Evolutionary conservation across 306 rosid genomes (phyloP), one percentile per base, ranked within the genome.

Genomic region (Vigna reflexopilosa): DNA sequence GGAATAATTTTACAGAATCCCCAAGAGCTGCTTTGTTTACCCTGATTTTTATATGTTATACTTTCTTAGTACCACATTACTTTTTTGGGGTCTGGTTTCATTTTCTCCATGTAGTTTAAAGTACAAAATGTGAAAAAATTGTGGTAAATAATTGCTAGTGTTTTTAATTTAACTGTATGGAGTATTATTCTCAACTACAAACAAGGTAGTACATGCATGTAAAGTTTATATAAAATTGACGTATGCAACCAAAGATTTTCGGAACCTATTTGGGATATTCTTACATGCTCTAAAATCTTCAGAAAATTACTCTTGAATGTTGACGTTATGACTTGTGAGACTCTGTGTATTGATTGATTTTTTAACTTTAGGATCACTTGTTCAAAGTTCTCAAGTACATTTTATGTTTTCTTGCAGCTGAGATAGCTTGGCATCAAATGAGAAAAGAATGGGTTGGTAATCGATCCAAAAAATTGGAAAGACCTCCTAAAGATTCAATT

Each of bases 371-470:
- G 44, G 12, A n/a, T 34, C 28, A 49, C 26, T 73, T 51, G 9
- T 72, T 49, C 11, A 38, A 73, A 65, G 64, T 13, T 44, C 16
- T 26, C 51, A 58, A 73, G 67, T 30, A 22, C 19, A 44, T 42
- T 38, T 73, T 55, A 62, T 80, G 36, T 34, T 17, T 59, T 16
- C 73, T 62, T 82, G 90, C 92, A 91, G 97, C 93, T 40, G 93
- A 88, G 87, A 78, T 81, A 72, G 84, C 90, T 77, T 91, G 97
- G 97, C 87, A 85, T 69, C 81, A 85, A 74, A 80, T 20, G 74
- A 83, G 97, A 82, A 89, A 57, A 70, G 87, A 87, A 85, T 91
- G 97, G 92, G 82, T 85, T 10, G 93, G 92, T 34, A 80, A 86
- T 76, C 81, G 17, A 54, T 81, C 89, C 55, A 81, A 75, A 57